Percentiles rank a stretch among this genome's conserved stretches.
phyloP scores from a whole-genome alignment of 2,329 filamentous ascomycete species.

The Daldinia eschscholtzii region DNA sequence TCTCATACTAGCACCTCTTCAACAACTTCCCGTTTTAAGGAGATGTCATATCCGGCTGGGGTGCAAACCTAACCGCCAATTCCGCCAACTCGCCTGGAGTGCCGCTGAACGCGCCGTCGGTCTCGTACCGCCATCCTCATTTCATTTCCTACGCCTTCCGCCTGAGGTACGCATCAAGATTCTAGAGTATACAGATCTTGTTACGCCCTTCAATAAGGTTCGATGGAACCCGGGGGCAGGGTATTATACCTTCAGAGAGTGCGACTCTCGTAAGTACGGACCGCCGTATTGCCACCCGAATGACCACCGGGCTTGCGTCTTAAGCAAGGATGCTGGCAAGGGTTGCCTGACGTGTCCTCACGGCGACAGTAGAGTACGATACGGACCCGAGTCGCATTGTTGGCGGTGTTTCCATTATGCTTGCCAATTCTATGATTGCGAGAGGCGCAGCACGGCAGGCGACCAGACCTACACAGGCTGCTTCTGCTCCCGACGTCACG shows the following conservation, averaged over 20 bases:
- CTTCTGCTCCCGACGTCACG: slow-evolving; percentile 4
- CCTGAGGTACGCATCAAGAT: slow-evolving; percentile 12
- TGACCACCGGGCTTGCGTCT: not conserved
- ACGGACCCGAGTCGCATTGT: not conserved
- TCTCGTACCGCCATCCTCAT: not conserved
- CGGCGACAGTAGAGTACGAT: slow-evolving; percentile 1
- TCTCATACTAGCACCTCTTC: slow-evolving; percentile 6
- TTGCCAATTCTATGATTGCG: slow-evolving; percentile 15
- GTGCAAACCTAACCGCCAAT: slow-evolving; percentile 3
- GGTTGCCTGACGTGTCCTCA: not conserved
- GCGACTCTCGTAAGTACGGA: slow-evolving; percentile 11
- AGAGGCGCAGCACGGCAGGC: slow-evolving; percentile 2
- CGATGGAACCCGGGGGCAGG: slow-evolving; percentile 8
- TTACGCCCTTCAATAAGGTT: slow-evolving; percentile 12
- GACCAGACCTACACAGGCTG: slow-evolving; percentile 6
- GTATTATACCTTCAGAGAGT: slow-evolving; percentile 7
- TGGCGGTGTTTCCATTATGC: slow-evolving; percentile 8
- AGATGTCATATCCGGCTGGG: slow-evolving; percentile 3
- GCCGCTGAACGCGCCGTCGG: slow-evolving; percentile 5
- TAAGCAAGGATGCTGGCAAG: not conserved
- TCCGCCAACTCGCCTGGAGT: slow-evolving; percentile 7
- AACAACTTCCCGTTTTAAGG: not conserved
- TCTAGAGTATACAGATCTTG: slow-evolving; percentile 20
- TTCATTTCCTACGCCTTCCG: slow-evolving; percentile 13
- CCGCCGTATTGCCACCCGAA: slow-evolving; percentile 11